Evolutionary conservation across 805 yeast species (phyloP).

Genomic region (Candida quercuum): DNA sequence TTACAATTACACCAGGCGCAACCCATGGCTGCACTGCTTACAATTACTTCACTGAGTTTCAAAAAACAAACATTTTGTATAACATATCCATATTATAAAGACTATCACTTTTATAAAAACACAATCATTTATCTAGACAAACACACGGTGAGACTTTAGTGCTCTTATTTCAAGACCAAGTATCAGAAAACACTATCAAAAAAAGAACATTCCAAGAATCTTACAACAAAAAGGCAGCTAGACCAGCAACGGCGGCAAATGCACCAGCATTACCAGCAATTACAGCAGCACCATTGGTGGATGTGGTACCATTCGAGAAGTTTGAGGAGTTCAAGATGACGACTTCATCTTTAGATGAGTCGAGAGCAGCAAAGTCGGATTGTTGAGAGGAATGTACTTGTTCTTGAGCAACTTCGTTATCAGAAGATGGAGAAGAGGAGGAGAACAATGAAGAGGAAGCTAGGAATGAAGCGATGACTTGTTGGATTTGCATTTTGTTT

Average conservation of each 20-base stretch:
- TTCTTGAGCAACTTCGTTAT: conserved; percentile 2
- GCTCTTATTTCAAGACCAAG: too few species aligned
- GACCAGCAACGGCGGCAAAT: conserved; percentile 21
- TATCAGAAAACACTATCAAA: not conserved
- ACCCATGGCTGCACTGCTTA: too few species aligned
- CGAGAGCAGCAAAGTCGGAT: conserved; percentile 15
- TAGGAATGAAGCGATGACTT: conserved; percentile 24
- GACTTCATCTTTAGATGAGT: conserved; percentile 7
- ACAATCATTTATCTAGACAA: too few species aligned
- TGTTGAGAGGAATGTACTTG: conserved; percentile 3
- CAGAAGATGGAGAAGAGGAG: conserved; percentile 9
- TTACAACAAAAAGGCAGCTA: conserved; percentile 23
- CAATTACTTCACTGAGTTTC: too few species aligned
- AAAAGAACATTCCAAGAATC: not conserved
- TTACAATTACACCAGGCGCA: too few species aligned
- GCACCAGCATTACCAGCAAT: conserved; percentile 16
- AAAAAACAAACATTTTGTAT: too few species aligned
- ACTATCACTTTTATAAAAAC: too few species aligned
- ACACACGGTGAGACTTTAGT: too few species aligned
- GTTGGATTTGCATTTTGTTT: conserved; percentile 25
- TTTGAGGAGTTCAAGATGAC: conserved; percentile 16
- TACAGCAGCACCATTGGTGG: conserved; percentile 21
- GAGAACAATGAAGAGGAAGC: conserved; percentile 16
- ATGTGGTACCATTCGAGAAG: conserved; percentile 21
- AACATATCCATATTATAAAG: too few species aligned